These are phyloP conservation scores for Neovahlkampfia damariscottae DNA, from an alignment of 78 protist genomes.

Conservation along the genomic window DNA sequence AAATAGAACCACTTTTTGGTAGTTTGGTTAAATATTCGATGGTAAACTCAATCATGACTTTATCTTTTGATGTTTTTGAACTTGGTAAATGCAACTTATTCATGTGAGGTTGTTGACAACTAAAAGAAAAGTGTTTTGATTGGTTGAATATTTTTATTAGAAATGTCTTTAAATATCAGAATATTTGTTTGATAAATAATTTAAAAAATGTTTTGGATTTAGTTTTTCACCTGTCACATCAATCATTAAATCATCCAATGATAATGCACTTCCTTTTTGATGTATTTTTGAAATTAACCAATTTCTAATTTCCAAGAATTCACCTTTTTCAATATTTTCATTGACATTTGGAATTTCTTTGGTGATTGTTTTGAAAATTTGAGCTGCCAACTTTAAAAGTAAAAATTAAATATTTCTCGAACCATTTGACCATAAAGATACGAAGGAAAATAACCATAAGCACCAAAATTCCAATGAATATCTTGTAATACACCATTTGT, in stretches of 20 bases:
- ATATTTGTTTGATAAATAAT: not conserved
- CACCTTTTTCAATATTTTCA: not conserved
- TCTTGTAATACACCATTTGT: constrained; percentile 16
- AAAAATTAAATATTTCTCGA: too few species aligned
- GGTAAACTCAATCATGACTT: too few species aligned
- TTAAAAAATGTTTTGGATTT: not conserved
- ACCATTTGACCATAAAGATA: constrained; percentile 18
- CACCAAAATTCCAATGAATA: constrained; percentile 20
- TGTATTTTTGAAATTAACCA: not conserved
- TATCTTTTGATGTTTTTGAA: too few species aligned
- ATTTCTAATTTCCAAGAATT: not conserved
- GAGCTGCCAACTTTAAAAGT: too few species aligned
- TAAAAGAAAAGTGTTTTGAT: too few species aligned
- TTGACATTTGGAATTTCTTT: not conserved
- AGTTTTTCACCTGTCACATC: constrained; percentile 3
- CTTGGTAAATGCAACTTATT: too few species aligned
- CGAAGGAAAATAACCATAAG: constrained; percentile 30
- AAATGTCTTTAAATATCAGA: not conserved
- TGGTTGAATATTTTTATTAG: too few species aligned
- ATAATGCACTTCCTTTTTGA: not conserved
- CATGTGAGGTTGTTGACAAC: too few species aligned
- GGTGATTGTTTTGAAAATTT: not conserved
- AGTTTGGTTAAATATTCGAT: too few species aligned
- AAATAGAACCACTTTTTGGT: too few species aligned
- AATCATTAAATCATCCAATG: not conserved